Percentiles rank a stretch among this genome's conserved stretches.
These are phyloP conservation scores for Phytophthora quininea DNA, from an alignment of 352 stramenopile genomes.

Conservation along the genomic window DNA sequence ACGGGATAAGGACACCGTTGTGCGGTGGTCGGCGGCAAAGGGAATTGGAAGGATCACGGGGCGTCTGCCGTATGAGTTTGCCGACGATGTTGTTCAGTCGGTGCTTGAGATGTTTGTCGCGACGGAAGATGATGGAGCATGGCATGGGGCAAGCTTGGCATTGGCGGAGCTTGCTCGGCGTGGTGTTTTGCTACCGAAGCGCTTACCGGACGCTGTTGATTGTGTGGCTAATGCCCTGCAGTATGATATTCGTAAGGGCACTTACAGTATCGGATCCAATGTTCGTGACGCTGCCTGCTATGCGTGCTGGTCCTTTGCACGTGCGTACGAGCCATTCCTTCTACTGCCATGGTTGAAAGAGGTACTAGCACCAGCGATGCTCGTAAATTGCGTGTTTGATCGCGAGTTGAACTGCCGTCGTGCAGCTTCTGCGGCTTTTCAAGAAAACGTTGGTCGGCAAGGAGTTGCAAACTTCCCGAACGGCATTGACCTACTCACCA, in stretches of 20 bases:
- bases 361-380: constrained; percentile 91
- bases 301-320: constrained; percentile 97
- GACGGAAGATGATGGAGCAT: constrained; percentile 92
- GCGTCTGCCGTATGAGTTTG: constrained; percentile 93
- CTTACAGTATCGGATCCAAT: constrained; percentile 96
- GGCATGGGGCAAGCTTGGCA: constrained; percentile 97
- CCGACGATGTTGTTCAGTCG: constrained; percentile 97
- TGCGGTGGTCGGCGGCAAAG: constrained; percentile 99
- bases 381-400: constrained; percentile 97
- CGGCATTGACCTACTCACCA: constrained; percentile 97
- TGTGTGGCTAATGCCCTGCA: constrained; percentile 91
- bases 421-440: constrained; percentile 97
- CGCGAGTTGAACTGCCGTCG: constrained; percentile 98
- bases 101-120: constrained; percentile 95
- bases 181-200: constrained; percentile 94
- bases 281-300: constrained; percentile 99
- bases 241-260: constrained; percentile 96
- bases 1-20: constrained; percentile 95
- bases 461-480: constrained; percentile 94
- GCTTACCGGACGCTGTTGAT: constrained; percentile 92
- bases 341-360: constrained; percentile 90
- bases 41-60: constrained; percentile 96
- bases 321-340: constrained; percentile 93
- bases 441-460: constrained; percentile 94
- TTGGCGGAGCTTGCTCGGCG: constrained; percentile 95